phyloP scores from a whole-genome alignment of 805 yeast species.

The Zygosaccharomyces lentus region DNA sequence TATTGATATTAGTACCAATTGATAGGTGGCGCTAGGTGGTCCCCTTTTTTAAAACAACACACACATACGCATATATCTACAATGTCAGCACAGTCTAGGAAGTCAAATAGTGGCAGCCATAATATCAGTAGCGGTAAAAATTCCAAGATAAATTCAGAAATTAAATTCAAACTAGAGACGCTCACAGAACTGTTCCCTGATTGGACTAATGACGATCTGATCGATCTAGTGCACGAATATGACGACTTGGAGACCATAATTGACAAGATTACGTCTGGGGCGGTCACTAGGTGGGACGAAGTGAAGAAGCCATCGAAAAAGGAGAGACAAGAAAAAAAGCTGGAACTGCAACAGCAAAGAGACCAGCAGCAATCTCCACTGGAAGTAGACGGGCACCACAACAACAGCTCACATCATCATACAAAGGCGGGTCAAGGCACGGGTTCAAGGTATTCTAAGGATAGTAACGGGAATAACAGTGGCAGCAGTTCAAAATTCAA shows the following conservation, averaged over 20 bases:
- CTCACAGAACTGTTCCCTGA: slow-evolving; percentile 88
- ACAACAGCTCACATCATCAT: slow-evolving; percentile 6
- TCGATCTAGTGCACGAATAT: slow-evolving; percentile 69
- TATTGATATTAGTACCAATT: slow-evolving; percentile 1
- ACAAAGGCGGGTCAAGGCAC: slow-evolving; percentile 14
- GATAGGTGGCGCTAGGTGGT: slow-evolving; percentile 1
- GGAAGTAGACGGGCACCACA: slow-evolving; percentile 7
- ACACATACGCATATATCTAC: slow-evolving; percentile 12
- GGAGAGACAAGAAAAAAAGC: slow-evolving; percentile 41
- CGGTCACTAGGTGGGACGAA: slow-evolving; percentile 91
- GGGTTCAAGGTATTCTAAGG: slow-evolving; percentile 8
- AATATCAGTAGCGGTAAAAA: slow-evolving; percentile 4
- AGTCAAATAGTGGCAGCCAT: slow-evolving; percentile 21
- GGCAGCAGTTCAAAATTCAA: slow-evolving; percentile 17
- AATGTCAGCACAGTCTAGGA: slow-evolving; percentile 27
- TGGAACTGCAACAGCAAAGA: slow-evolving; percentile 20
- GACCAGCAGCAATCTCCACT: slow-evolving; percentile 20
- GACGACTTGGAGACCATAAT: slow-evolving; percentile 75
- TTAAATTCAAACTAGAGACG: slow-evolving; percentile 44
- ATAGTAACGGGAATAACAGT: slow-evolving; percentile 12
- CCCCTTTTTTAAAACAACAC: slow-evolving; percentile 4
- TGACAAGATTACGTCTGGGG: slow-evolving; percentile 85
- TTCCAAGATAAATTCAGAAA: slow-evolving; percentile 32
- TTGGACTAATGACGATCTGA: slow-evolving; percentile 85
- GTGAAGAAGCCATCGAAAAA: slow-evolving; percentile 65